phyloP scores from a whole-genome alignment of 2,329 filamentous ascomycete species.

The Calonectria crousiana region DNA sequence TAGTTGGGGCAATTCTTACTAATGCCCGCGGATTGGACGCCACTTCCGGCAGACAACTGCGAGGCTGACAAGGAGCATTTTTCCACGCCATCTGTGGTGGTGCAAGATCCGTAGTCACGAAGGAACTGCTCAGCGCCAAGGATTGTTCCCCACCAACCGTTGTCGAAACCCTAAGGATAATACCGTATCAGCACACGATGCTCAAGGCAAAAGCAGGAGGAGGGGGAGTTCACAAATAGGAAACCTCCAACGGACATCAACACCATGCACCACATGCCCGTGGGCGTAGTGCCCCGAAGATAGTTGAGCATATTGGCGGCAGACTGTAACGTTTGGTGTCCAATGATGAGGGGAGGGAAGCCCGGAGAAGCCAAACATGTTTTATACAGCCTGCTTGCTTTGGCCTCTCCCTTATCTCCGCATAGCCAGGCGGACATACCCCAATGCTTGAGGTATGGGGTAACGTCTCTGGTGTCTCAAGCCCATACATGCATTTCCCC shows the following conservation, averaged over 20 bases:
- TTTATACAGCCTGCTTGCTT: neutral
- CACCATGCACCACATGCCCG: conserved; percentile 5
- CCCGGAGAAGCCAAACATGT: neutral
- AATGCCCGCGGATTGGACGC: neutral
- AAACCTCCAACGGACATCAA: neutral
- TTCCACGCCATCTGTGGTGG: neutral
- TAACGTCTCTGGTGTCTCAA: neutral
- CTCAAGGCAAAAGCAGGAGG: neutral
- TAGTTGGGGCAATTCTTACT: neutral
- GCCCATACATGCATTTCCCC: neutral
- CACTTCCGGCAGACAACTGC: neutral
- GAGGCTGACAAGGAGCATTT: neutral
- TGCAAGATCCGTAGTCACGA: neutral
- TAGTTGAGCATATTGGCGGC: neutral
- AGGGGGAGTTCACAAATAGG: neutral
- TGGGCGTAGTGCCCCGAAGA: neutral
- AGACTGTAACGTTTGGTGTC: neutral
- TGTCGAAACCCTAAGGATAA: neutral
- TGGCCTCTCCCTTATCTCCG: neutral
- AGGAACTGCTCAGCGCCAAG: neutral
- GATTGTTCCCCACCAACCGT: conserved; percentile 2
- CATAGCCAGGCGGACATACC: neutral
- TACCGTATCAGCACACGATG: neutral
- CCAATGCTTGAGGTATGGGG: neutral
- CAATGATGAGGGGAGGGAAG: neutral